Base-by-base conservation (phyloP, 495 filamentous ascomycete species). In the Tuber borchii region DNA sequence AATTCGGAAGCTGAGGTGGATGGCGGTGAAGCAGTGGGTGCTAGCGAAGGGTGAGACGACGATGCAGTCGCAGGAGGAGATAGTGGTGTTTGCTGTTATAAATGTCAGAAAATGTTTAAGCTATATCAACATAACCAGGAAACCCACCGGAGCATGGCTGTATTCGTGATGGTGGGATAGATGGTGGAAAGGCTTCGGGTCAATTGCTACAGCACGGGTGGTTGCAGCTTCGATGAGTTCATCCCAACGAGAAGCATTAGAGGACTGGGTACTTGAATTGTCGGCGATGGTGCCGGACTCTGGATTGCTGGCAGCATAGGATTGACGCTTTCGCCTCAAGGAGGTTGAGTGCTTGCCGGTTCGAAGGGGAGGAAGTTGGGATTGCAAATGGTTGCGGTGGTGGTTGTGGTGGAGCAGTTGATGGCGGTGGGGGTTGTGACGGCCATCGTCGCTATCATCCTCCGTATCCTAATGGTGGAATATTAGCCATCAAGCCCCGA, bases 181-280 rank as follows among this genome's bases (percentile, higher is more conserved):
- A 68, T 44, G 76, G 34, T 77, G 78, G 77, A 65, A 78, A 46
- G 56, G 73, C 75, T 69, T 82, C 81, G 43, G 82, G 56, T 65
- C 56, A 31, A 65, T 65, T 7, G 56, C 81, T 31, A 82, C 81
- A 19, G 81, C 81, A 48, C 80, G 77, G 51, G 76, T 82, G 68
- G 81, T 82, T 46, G 81, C 81, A 37, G 81, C 81, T 72, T 82
- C 81, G 43, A 82, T 80, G 40, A 82, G 80, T 46, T 82, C 81
- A 51, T 82, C 80, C 81, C 81, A 82, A 46, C 81, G 80, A 40
- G 79, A 78, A 71, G 74, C 78, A 40, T 73, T 74, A 9, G 80
- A 82, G 34, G 80, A 82, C n/a, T 79, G 78, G 9, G 76, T 76
- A 31, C 78, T 79, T 40, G 78, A 79, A 43, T 77, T 79, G 43